These are phyloP conservation scores for Omphalotus olearius DNA, from an alignment of 1,284 basidiomycete genomes.

Conservation along the genomic window DNA sequence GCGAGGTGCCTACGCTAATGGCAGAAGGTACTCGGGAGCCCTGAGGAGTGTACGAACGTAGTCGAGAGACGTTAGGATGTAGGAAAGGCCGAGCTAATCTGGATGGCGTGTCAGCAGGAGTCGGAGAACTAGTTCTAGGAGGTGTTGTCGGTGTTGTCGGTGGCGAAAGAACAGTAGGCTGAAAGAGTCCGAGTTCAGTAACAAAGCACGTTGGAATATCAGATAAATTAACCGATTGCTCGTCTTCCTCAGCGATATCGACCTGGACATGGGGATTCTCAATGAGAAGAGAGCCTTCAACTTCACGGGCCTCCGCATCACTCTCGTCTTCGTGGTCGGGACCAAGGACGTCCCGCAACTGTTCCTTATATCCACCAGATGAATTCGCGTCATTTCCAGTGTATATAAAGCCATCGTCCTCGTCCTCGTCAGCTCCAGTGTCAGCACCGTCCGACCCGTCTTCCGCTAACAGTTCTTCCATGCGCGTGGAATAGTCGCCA, in stretches of 20 bases:
- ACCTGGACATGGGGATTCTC: slow-evolving; percentile 25
- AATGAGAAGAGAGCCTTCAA: slow-evolving; percentile 40
- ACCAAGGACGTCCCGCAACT: slow-evolving; percentile 71
- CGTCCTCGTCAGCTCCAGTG: slow-evolving; percentile 44
- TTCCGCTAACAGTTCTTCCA: slow-evolving; percentile 67
- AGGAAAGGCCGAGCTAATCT: slow-evolving; percentile 49
- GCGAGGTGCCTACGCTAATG: slow-evolving; percentile 40
- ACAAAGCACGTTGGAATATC: slow-evolving; percentile 11
- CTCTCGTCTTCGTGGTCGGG: slow-evolving; percentile 54
- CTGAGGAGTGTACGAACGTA: slow-evolving; percentile 66
- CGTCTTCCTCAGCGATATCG: slow-evolving; percentile 27
- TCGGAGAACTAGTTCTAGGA: slow-evolving; percentile 31
- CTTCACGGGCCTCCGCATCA: slow-evolving; percentile 40
- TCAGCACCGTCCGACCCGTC: slow-evolving; percentile 34
- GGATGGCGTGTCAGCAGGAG: slow-evolving; percentile 17
- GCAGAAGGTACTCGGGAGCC: slow-evolving; percentile 46
- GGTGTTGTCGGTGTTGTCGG: slow-evolving; percentile 28
- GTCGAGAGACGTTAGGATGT: slow-evolving; percentile 78
- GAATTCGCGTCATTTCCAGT: slow-evolving; percentile 58
- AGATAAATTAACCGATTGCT: slow-evolving; percentile 37
- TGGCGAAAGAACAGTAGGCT: too few species aligned
- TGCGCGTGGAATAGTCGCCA: slow-evolving; percentile 66
- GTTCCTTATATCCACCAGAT: slow-evolving; percentile 52
- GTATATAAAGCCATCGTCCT: slow-evolving; percentile 68
- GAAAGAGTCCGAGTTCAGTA: slow-evolving; percentile 4